phyloP scores from a whole-genome alignment of 305 asterid genomes.

The Solanum chacoense region DNA sequence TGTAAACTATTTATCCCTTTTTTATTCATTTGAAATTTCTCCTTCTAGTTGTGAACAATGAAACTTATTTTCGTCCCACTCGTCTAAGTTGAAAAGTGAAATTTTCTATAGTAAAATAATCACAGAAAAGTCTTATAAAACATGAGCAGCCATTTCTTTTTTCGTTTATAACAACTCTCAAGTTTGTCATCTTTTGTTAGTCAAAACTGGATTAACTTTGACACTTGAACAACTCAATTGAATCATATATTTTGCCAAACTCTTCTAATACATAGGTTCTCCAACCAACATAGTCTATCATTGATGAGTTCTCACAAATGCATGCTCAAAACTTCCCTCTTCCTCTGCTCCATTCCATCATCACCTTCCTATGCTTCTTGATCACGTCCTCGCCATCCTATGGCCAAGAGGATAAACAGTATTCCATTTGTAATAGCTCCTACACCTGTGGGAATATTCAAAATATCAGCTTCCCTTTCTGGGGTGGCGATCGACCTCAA shows the following conservation, averaged over 20 bases:
- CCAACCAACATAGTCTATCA: neutral
- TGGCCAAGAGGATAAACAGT: neutral
- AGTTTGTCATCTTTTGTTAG: neutral
- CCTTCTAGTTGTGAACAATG: neutral
- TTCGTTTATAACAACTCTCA: neutral
- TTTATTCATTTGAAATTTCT: neutral
- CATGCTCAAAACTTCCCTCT: neutral
- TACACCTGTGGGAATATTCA: constrained; percentile 10
- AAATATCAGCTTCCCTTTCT: constrained; percentile 8
- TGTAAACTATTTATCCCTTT: neutral
- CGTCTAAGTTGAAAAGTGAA: neutral
- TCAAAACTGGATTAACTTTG: neutral
- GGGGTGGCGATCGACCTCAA: constrained; percentile 9
- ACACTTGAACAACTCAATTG: neutral
- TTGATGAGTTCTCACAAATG: constrained; percentile 8
- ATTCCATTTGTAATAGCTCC: neutral
- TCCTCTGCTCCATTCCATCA: neutral
- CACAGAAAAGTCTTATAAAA: neutral
- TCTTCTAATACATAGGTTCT: neutral
- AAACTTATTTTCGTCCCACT: neutral
- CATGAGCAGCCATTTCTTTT: neutral
- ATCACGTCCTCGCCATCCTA: constrained; percentile 1
- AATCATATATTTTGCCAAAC: neutral
- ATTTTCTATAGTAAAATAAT: neutral
- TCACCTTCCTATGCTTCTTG: neutral